Percentiles rank a stretch among this genome's conserved stretches.
Evolutionary conservation across 495 filamentous ascomycete genomes (phyloP).

Genomic region (Penicillium odoratum): DNA sequence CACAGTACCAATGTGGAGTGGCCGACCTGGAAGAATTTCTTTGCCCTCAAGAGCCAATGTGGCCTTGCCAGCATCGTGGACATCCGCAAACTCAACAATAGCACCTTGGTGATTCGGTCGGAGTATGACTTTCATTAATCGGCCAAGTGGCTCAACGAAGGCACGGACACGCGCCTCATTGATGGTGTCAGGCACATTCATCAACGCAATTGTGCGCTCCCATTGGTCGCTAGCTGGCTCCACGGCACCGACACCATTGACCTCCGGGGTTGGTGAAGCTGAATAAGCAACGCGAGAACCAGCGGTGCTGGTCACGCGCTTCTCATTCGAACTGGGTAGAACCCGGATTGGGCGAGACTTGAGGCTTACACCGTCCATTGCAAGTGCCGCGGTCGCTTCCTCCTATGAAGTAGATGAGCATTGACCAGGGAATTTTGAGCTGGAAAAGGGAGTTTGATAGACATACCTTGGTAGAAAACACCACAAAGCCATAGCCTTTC

Average conservation of each 20-base stretch:
- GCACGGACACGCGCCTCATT: conserved; percentile 62
- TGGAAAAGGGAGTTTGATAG: neutral
- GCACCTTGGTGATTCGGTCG: conserved; percentile 82
- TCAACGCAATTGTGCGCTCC: conserved; percentile 56
- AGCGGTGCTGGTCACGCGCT: conserved; percentile 46
- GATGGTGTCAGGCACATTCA: conserved; percentile 65
- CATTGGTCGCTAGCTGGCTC: conserved; percentile 42
- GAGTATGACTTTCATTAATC: conserved; percentile 55
- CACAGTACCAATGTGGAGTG: conserved; percentile 66
- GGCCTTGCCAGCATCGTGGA: conserved; percentile 72
- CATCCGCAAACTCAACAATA: conserved; percentile 75
- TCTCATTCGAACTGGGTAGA: conserved; percentile 54
- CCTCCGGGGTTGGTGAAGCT: conserved; percentile 38
- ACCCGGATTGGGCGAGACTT: conserved; percentile 71
- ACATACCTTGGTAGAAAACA: conserved; percentile 68
- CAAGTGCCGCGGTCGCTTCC: conserved; percentile 65
- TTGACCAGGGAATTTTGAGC: neutral
- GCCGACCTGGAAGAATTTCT: conserved; percentile 64
- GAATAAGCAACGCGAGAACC: conserved; percentile 39
- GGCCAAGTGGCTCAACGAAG: conserved; percentile 59
- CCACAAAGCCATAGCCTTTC: conserved; percentile 75
- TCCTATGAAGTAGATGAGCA: conserved; percentile 38
- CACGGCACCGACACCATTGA: conserved; percentile 28
- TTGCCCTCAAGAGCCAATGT: conserved; percentile 68
- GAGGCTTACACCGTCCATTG: conserved; percentile 70